Evolutionary conservation across 495 filamentous ascomycete genomes (phyloP).

Genomic region (Umbilicaria muhlenbergii): DNA sequence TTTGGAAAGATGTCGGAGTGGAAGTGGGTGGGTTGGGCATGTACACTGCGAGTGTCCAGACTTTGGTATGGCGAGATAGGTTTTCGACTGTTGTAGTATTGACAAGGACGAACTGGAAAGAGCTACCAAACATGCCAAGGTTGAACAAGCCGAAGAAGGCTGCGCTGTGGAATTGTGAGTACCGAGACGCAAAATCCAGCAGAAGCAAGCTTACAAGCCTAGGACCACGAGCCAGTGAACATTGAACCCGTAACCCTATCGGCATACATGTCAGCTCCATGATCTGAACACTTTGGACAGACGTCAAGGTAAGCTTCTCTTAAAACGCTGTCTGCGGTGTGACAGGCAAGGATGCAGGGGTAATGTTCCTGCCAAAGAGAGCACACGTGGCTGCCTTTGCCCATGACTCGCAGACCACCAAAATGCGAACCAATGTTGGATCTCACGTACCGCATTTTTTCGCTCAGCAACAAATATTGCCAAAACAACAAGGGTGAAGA

Average conservation of each 20-base stretch:
- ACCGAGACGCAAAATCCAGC: neutral
- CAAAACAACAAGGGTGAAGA: slow-evolving; percentile 42
- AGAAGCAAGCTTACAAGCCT: slow-evolving; percentile 31
- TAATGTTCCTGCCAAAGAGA: too few relatives aligned
- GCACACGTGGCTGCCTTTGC: too few relatives aligned
- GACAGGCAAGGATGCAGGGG: too few relatives aligned
- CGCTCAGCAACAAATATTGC: slow-evolving; percentile 38
- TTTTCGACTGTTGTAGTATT: slow-evolving; percentile 79
- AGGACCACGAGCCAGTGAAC: slow-evolving; percentile 38
- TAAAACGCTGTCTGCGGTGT: neutral
- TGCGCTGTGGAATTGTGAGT: slow-evolving; percentile 23
- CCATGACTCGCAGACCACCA: neutral
- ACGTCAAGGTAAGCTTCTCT: slow-evolving; percentile 6
- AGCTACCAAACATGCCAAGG: slow-evolving; percentile 54
- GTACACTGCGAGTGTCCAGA: slow-evolving; percentile 63
- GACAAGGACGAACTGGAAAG: slow-evolving; percentile 45
- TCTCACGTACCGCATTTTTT: slow-evolving; percentile 9
- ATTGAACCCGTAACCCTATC: slow-evolving; percentile 23
- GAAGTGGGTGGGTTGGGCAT: slow-evolving; percentile 35
- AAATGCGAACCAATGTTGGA: slow-evolving; percentile 2
- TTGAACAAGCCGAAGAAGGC: slow-evolving; percentile 64
- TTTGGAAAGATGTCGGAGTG: slow-evolving; percentile 28
- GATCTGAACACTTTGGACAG: neutral
- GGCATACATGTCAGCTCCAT: slow-evolving; percentile 5
- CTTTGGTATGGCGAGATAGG: slow-evolving; percentile 39